phyloP scores from a whole-genome alignment of 495 filamentous ascomycete species.

The Articulospora tetracladia region DNA sequence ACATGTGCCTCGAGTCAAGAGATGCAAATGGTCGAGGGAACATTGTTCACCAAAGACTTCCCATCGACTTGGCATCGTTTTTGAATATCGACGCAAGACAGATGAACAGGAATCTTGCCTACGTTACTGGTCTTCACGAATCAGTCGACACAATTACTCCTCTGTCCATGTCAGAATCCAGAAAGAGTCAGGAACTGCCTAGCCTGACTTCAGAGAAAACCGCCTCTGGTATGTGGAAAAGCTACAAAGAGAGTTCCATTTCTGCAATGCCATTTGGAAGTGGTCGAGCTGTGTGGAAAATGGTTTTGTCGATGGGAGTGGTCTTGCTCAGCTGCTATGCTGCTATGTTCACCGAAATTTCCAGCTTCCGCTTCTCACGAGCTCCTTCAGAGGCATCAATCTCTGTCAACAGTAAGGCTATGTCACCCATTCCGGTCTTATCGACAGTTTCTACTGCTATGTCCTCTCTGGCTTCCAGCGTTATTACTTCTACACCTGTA shows the following conservation, averaged over 20 bases:
- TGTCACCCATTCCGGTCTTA: constrained; percentile 18
- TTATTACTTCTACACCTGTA: constrained; percentile 9
- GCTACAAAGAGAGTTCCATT: not conserved
- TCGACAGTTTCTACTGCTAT: constrained; percentile 16
- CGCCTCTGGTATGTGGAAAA: not conserved
- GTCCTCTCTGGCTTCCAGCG: constrained; percentile 9
- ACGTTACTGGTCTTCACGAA: constrained; percentile 43
- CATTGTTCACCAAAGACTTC: constrained; percentile 53
- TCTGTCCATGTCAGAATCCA: not conserved
- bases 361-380: constrained; percentile 10
- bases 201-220: constrained; percentile 14
- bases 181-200: not conserved
- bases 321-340: constrained; percentile 20
- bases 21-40: constrained; percentile 44
- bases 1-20: constrained; percentile 66
- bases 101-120: constrained; percentile 71
- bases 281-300: constrained; percentile 19
- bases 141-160: constrained; percentile 4
- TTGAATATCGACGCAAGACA: constrained; percentile 68
- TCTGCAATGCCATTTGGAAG: constrained; percentile 12
- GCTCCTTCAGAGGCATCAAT: constrained; percentile 16
- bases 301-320: constrained; percentile 17
- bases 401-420: constrained; percentile 26
- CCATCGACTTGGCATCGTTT: constrained; percentile 71
- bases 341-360: constrained; percentile 12